A percentile compares a stretch with the other conserved stretches of the same genome.
Conservation (phyloP, 2,329 filamentous ascomycete species). For the Triangularia setosa region DNA sequence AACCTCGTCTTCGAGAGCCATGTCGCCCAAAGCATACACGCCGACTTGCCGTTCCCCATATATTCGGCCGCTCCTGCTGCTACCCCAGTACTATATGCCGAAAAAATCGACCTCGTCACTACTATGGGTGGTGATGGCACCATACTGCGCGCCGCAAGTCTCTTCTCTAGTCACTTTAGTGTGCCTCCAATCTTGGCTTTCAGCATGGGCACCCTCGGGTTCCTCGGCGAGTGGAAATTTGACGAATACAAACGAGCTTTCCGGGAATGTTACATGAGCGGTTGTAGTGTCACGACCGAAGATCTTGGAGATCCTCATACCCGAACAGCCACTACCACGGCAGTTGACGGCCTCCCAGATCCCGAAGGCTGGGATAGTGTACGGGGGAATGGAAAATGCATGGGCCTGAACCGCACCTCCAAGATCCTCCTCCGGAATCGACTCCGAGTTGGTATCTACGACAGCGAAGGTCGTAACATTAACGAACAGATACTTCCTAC, state of each 20-base stretch:
- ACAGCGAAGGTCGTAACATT: conserved; percentile 60
- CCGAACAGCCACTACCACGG: conserved; percentile 32
- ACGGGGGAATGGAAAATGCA: conserved; percentile 78
- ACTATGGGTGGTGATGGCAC: conserved; percentile 94
- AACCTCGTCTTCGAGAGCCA: conserved; percentile 79
- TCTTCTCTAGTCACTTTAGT: conserved; percentile 75
- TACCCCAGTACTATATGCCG: conserved; percentile 53
- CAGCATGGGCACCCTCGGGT: conserved; percentile 94
- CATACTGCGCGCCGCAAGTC: conserved; percentile 76
- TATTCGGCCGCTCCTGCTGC: conserved; percentile 53
- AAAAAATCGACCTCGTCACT: conserved; percentile 82
- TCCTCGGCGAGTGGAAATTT: conserved; percentile 96
- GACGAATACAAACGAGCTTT: conserved; percentile 88
- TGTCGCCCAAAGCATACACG: conserved; percentile 68
- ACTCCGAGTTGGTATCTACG: conserved; percentile 80
- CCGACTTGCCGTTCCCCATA: conserved; percentile 67
- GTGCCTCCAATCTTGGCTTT: conserved; percentile 93
- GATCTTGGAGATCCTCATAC: conserved; percentile 41
- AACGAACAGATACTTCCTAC: conserved; percentile 49
- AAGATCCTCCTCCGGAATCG: conserved; percentile 83
- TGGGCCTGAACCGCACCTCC: conserved; percentile 69
- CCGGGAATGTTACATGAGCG: conserved; percentile 84
- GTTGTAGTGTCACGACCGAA: conserved; percentile 48
- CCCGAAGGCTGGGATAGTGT: conserved; percentile 63
- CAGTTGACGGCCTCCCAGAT: conserved; percentile 24